Evolutionary conservation across 2,329 filamentous ascomycete genomes (phyloP).

Genomic region (Talaromyces piceae): DNA sequence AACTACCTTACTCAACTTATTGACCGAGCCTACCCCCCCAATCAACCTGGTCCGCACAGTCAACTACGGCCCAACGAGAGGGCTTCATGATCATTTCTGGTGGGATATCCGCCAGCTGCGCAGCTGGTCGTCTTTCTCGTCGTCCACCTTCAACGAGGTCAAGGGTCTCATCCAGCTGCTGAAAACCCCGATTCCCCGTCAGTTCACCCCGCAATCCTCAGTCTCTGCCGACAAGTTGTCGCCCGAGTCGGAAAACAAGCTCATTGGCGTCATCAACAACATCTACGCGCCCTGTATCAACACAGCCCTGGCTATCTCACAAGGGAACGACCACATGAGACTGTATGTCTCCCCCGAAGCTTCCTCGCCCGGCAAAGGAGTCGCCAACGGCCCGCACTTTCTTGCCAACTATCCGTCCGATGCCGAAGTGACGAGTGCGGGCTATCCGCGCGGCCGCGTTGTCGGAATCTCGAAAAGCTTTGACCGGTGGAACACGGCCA

Average conservation of each 20-base stretch:
- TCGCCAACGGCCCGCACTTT: slow-evolving; percentile 43
- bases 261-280: slow-evolving; percentile 66
- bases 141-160: slow-evolving; percentile 62
- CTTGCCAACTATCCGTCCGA: slow-evolving; percentile 48
- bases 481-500: slow-evolving; percentile 90
- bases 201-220: slow-evolving; percentile 29
- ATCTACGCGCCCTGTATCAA: slow-evolving; percentile 86
- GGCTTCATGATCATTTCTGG: slow-evolving; percentile 79
- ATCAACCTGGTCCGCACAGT: slow-evolving; percentile 74
- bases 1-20: slow-evolving; percentile 69
- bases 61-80: slow-evolving; percentile 58
- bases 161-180: slow-evolving; percentile 67
- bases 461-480: slow-evolving; percentile 87
- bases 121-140: slow-evolving; percentile 73
- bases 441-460: slow-evolving; percentile 53
- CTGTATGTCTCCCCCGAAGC: slow-evolving; percentile 35
- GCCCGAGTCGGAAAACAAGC: slow-evolving; percentile 69
- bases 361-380: slow-evolving; percentile 27
- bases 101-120: slow-evolving; percentile 88
- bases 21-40: slow-evolving; percentile 72
- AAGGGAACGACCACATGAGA: slow-evolving; percentile 54
- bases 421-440: slow-evolving; percentile 41
- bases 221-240: slow-evolving; percentile 48
- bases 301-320: slow-evolving; percentile 69
- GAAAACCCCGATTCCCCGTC: slow-evolving; percentile 53